phyloP scores from a whole-genome alignment of 140 eudicot species.

The Bidens hawaiensis region DNA sequence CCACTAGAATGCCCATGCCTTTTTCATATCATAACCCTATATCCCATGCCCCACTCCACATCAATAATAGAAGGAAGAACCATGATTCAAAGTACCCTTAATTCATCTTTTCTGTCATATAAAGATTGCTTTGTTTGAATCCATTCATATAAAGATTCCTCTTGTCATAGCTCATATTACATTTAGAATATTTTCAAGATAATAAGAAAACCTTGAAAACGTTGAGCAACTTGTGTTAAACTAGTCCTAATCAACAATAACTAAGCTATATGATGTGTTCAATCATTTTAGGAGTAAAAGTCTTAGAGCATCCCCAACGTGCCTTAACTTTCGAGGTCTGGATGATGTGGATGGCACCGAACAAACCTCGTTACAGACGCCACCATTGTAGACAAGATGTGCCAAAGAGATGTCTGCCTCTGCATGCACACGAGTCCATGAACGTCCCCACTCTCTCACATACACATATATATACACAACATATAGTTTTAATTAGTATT shows the following conservation, averaged over 20 bases:
- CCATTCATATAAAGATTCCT: constrained; percentile 18
- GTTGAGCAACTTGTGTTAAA: background rate
- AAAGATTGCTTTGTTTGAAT: constrained; percentile 21
- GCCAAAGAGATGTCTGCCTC: no score
- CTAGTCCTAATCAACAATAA: background rate
- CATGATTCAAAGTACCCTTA: constrained; percentile 17
- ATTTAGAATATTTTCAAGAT: constrained; percentile 1
- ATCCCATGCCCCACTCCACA: constrained; percentile 29
- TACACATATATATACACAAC: no score
- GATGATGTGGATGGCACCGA: no score
- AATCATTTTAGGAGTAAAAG: no score
- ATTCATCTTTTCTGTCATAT: background rate
- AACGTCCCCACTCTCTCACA: no score
- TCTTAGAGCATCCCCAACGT: no score
- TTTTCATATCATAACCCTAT: constrained; percentile 21
- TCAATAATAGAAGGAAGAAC: constrained; percentile 3
- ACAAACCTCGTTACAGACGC: no score
- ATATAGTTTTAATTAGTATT: no score
- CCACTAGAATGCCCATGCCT: constrained; percentile 28
- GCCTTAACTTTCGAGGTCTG: no score
- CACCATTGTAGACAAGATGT: background rate
- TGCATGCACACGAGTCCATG: no score
- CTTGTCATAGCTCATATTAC: background rate
- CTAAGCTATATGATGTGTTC: background rate
- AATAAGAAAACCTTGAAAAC: background rate